Base-by-base conservation (phyloP, 2,329 filamentous ascomycete genomes). In the Neoscytalidium dimidiatum region DNA sequence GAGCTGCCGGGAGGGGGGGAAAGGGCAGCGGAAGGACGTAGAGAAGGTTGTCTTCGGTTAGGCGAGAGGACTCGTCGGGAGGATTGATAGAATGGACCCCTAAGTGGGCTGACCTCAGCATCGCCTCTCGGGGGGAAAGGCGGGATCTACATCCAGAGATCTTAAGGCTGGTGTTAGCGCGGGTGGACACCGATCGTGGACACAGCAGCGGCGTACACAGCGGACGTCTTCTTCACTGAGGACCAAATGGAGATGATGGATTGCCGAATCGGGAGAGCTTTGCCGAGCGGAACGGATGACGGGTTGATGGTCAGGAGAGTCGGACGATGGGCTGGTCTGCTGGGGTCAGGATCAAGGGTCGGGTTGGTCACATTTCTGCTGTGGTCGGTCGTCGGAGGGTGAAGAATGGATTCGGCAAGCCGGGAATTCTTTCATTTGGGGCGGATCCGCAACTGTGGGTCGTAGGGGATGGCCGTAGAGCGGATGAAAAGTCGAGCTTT, bases 61-160 rank as follows among this genome's bases (percentile, higher is more conserved):
- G 23, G 17, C 11, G 28, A 19, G 46, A 28, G 8, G 21, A 29
- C 46, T 28, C 23, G 4, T 29, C 26, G 46, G 17, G 23, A 5
- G 9, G 13, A 13, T 17, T 26, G 44, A 8, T 21, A 31, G n/a
- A 51, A 13, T 14, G 26, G 19, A 26, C 23, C 23, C 23, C 26
- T 51, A 48, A 29, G 46, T 17, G 46, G 46, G 26, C n/a, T 51
- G n/a, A n/a, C n/a, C 8, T 29, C 46, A 41, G n/a, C n/a, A 28
- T 35, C 17, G 23, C n/a, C 49, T 21, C 33, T 41, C 53, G 53
- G 56, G 56, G 56, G 56, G 56, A 58, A 60, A 41, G 19, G 56
- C 56, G 56, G 56, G 56, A 60, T 60, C 56, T 31, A 46, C 56
- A 33, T 14, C 21, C 53, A 46, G 26, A 46, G 56, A 60, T 60